Base-by-base conservation (phyloP, 2,329 filamentous ascomycete species). In the Aspergillus spinulosporus region DNA sequence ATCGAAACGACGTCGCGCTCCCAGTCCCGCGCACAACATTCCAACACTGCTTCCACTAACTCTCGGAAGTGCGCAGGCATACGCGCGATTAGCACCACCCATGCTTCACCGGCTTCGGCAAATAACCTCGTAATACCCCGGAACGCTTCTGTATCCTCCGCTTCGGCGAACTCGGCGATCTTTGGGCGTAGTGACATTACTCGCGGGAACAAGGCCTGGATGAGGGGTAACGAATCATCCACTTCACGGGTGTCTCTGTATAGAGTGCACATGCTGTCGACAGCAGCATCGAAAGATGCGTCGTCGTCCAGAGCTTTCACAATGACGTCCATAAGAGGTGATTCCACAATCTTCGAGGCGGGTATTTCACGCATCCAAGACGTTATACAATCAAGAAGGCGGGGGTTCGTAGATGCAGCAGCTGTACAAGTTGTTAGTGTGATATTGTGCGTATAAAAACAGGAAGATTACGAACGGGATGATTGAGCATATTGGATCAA, bases 361-460 rank as follows among this genome's bases (percentile, higher is more conserved):
- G 93, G 90, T 5, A 99, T 90, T 76, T 99, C 94, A 64, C 92
- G 86, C 64, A 97, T 83, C 94, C 94, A 99, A 2, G 94, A 97
- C 32, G 92, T 95, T 65, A 97, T 92, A 72, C 94, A 97, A 67
- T 97, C 91, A 72, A 97, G 86, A 47, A 99, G 82, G 68, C 92
- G 89, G 2, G 93, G 92, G 68, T 97, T 96, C 60, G 87, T 88
- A 6, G 91, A 84, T 26, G 93, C 92, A 47, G 85, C 79, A 49
- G 83, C 91, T 32, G 39, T 67, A 58, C 9, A 42, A 28, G 37
- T 66, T 71, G 54, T 57, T 58, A 54, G 32, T 8, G 53, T 37
- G 52, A 68, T 21, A 21, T 21, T 42, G 47, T 31, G 31, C 45
- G 40, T 12, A 32, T 4, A 14, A 14, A 49, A 47, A 31, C 15